Evolutionary conservation across 805 yeast species (phyloP).

Genomic region (Wickerhamomyces strasburgensis): DNA sequence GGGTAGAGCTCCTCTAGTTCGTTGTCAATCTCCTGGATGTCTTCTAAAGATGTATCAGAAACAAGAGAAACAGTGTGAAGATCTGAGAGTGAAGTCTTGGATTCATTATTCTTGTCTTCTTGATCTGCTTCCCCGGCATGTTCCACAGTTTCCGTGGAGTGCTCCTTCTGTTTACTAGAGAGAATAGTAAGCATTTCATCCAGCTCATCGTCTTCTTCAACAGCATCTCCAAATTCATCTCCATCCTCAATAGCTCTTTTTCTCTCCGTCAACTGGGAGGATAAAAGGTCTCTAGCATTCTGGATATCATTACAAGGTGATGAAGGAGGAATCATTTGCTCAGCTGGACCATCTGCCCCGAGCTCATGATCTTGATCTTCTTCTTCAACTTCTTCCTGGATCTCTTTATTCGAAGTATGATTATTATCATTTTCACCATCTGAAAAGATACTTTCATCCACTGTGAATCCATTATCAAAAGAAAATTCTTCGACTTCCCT

Average conservation of each 20-base stretch:
- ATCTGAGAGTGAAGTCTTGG: too few relatives aligned
- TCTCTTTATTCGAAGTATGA: constrained; percentile 2
- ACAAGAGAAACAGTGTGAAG: too few relatives aligned
- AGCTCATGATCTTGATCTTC: constrained; percentile 1
- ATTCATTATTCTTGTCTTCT: neutral
- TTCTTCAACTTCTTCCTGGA: constrained; percentile 5
- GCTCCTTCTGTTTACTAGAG: neutral
- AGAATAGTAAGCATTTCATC: too few relatives aligned
- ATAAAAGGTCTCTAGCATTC: constrained; percentile 14
- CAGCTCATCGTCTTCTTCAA: neutral
- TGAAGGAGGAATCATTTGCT: constrained; percentile 4
- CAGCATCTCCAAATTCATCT: neutral
- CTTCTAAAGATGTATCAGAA: constrained; percentile 7
- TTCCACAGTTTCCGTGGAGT: too few relatives aligned
- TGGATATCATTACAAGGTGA: constrained; percentile 15
- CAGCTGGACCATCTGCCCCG: neutral
- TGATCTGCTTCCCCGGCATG: neutral
- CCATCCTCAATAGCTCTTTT: neutral
- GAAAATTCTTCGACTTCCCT: neutral
- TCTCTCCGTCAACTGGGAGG: constrained; percentile 7
- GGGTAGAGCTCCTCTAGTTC: constrained; percentile 27
- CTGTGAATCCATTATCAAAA: constrained; percentile 7
- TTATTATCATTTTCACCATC: constrained; percentile 5
- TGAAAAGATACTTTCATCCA: constrained; percentile 15
- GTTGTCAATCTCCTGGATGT: constrained; percentile 20